Percentiles rank a stretch among this genome's conserved stretches.
phyloP scores from a whole-genome alignment of 1,284 basidiomycete genomes.

The Malassezia pachydermatis region DNA sequence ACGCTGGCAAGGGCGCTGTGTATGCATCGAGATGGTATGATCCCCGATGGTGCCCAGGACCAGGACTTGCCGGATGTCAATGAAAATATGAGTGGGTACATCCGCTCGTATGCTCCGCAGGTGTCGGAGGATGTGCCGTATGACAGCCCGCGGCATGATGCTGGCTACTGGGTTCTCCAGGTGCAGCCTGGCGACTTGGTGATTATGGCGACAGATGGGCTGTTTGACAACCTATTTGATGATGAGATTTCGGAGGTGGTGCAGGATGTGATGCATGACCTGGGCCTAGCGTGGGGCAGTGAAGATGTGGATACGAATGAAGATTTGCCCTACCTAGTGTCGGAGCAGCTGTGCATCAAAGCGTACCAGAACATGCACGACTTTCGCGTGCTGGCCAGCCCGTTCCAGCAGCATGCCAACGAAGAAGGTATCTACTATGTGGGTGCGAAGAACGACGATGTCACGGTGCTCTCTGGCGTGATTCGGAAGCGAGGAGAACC shows the following conservation, averaged over 20 bases:
- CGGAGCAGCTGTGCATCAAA: conserved; percentile 46
- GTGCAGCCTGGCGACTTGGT: conserved; percentile 78
- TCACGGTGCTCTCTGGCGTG: conserved; percentile 50
- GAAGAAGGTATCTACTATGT: conserved; percentile 52
- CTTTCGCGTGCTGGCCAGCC: conserved; percentile 51
- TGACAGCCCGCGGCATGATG: conserved; percentile 52
- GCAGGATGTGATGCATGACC: not conserved
- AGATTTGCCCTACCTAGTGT: conserved; percentile 12
- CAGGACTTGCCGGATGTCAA: conserved; percentile 26
- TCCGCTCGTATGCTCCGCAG: conserved; percentile 12
- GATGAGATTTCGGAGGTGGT: conserved; percentile 86
- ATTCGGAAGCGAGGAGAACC: conserved; percentile 24
- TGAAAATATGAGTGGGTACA: conserved; percentile 23
- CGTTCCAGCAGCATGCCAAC: conserved; percentile 54
- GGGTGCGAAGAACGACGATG: conserved; percentile 51
- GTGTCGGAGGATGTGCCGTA: conserved; percentile 20
- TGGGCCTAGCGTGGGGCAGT: not conserved
- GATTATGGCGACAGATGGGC: conserved; percentile 76
- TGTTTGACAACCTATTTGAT: conserved; percentile 90
- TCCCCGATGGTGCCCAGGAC: conserved; percentile 30
- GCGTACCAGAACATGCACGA: conserved; percentile 53
- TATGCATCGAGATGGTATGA: conserved; percentile 25
- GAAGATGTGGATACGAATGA: conserved; percentile 13
- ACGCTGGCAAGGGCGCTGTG: conserved; percentile 45
- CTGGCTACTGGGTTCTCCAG: conserved; percentile 62